These are phyloP conservation scores for Strigomonas galati DNA, from an alignment of 208 protist genomes.

Conservation along the genomic window DNA sequence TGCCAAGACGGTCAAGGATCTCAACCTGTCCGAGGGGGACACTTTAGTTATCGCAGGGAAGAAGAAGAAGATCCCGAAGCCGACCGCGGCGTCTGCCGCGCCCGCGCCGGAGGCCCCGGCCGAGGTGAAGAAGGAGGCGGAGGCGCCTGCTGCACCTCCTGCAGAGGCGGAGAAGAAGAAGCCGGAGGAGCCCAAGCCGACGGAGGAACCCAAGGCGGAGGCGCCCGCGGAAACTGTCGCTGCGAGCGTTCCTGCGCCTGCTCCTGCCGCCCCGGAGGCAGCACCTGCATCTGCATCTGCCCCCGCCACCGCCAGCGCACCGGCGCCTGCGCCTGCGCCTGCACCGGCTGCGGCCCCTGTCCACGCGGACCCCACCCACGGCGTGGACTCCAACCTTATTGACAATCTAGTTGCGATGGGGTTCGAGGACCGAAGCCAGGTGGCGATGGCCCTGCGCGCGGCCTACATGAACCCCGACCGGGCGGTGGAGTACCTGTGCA, in stretches of 20 bases:
- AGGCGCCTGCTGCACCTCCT: conserved; percentile 8
- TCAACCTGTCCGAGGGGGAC: conserved; percentile 43
- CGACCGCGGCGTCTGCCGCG: conserved; percentile 5
- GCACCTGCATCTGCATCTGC: conserved; percentile 5
- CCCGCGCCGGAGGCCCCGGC: no score
- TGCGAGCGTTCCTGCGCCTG: neutral
- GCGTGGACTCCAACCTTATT: conserved; percentile 54
- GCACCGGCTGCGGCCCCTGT: neutral
- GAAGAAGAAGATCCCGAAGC: conserved; percentile 65
- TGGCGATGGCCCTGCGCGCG: conserved; percentile 72
- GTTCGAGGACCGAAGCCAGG: conserved; percentile 74
- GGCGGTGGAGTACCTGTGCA: conserved; percentile 85
- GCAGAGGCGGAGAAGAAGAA: conserved; percentile 4
- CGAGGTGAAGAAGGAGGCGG: conserved; percentile 8
- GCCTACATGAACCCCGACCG: conserved; percentile 86
- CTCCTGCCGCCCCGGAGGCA: conserved; percentile 7
- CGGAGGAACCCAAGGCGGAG: conserved; percentile 8
- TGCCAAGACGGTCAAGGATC: conserved; percentile 44
- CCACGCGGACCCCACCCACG: conserved; percentile 9
- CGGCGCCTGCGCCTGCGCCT: conserved; percentile 8
- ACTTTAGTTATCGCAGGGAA: conserved; percentile 70
- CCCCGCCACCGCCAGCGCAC: conserved; percentile 4
- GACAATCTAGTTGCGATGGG: conserved; percentile 83
- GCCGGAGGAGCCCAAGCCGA: neutral
- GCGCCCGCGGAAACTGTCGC: neutral